These are phyloP conservation scores for Myxozyma sirexii DNA, from an alignment of 805 yeast genomes.

Conservation along the genomic window DNA sequence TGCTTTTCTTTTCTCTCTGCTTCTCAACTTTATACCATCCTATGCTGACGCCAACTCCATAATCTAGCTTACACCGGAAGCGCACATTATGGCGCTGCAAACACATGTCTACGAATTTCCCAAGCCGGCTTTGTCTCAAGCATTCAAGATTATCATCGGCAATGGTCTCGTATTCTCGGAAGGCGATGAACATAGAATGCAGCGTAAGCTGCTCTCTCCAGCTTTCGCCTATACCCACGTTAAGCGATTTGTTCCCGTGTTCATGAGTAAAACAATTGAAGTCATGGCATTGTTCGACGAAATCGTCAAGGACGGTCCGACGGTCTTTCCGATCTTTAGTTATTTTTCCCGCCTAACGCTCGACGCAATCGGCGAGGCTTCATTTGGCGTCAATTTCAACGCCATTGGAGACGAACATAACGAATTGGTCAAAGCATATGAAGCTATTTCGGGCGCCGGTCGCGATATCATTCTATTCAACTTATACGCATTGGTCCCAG, in stretches of 20 bases:
- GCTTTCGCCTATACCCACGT: constrained; percentile 24
- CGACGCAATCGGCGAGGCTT: constrained; percentile 24
- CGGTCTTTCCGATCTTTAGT: constrained; percentile 2
- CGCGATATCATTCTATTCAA: background rate
- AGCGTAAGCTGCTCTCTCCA: constrained; percentile 21
- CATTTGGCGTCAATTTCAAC: constrained; percentile 21
- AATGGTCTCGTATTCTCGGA: constrained; percentile 27
- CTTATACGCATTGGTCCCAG: constrained; percentile 15
- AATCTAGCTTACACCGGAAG: constrained; percentile 19
- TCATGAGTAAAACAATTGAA: constrained; percentile 4
- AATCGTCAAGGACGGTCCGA: constrained; percentile 1
- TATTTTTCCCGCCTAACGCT: constrained; percentile 25
- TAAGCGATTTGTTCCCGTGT: constrained; percentile 22
- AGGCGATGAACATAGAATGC: constrained; percentile 22
- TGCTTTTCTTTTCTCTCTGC: background rate
- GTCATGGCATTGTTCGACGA: constrained; percentile 8
- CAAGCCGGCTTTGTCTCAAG: constrained; percentile 16
- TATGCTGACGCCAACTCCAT: too few species aligned
- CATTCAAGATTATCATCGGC: constrained; percentile 18
- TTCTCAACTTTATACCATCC: too few species aligned
- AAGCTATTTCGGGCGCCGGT: constrained; percentile 1
- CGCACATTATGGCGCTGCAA: constrained; percentile 11
- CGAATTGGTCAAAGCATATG: constrained; percentile 21
- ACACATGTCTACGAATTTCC: constrained; percentile 13
- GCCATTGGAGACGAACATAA: constrained; percentile 18